phyloP scores from a whole-genome alignment of 441 rosid genomes.

The Aquilaria agallochum region DNA sequence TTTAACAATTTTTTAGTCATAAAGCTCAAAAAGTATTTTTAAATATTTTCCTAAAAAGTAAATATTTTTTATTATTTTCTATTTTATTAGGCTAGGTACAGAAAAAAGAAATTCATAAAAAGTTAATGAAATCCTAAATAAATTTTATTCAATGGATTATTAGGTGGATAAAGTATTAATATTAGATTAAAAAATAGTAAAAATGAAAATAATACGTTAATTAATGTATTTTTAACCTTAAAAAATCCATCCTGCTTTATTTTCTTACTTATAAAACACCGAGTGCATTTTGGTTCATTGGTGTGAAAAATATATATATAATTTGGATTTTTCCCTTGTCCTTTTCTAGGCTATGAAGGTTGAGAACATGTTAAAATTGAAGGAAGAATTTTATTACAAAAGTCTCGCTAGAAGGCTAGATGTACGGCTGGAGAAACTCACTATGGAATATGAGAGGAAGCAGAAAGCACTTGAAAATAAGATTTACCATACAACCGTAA shows the following conservation, averaged over 20 bases:
- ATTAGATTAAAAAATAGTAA: no score
- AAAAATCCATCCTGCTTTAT: not conserved
- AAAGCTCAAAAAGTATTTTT: conserved; percentile 3
- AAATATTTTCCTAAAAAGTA: no score
- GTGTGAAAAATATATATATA: not conserved
- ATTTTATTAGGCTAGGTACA: no score
- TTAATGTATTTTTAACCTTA: not conserved
- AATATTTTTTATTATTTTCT: no score
- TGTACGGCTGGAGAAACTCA: conserved; percentile 80
- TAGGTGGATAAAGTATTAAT: no score
- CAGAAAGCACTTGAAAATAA: conserved; percentile 83
- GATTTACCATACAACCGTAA: conserved; percentile 61
- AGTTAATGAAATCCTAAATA: no score
- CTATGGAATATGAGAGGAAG: conserved; percentile 91
- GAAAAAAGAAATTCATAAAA: no score
- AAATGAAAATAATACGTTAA: no score
- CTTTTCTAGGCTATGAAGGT: conserved; percentile 92
- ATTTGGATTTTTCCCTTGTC: not conserved
- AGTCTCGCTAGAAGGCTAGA: conserved; percentile 94
- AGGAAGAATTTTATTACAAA: conserved; percentile 99
- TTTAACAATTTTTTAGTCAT: conserved; percentile 94
- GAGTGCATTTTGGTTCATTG: not conserved
- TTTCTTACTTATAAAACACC: not conserved
- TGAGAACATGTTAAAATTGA: conserved; percentile 97
- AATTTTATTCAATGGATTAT: no score